phyloP scores from a whole-genome alignment of 352 stramenopile genomes.

The Globisporangium uncinulatum region DNA sequence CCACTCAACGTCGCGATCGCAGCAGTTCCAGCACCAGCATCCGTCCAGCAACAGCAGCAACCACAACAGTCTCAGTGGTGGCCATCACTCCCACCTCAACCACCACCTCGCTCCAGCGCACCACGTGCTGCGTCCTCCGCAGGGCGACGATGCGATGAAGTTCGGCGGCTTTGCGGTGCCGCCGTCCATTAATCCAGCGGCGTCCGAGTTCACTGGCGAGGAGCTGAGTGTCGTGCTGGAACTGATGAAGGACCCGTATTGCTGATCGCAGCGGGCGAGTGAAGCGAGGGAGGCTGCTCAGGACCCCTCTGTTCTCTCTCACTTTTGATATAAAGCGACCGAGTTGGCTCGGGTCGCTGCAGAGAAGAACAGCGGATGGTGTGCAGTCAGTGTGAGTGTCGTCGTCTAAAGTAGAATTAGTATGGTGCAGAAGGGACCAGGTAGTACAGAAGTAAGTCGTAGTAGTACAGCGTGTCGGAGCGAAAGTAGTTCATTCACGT shows the following conservation, averaged over 20 bases:
- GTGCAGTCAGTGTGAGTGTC: background rate
- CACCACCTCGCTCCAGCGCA: conserved; percentile 22
- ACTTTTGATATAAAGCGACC: conserved; percentile 12
- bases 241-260: conserved; percentile 78
- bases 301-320: background rate
- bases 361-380: background rate
- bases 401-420: background rate
- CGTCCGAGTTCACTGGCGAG: conserved; percentile 70
- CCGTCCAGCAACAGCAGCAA: conserved; percentile 1
- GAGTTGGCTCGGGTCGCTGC: background rate
- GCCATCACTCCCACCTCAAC: conserved; percentile 10
- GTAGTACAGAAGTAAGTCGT: too few relatives aligned
- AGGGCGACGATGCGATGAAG: conserved; percentile 40
- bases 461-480: too few relatives aligned
- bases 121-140: conserved; percentile 54
- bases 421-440: too few relatives aligned
- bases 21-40: conserved; percentile 1
- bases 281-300: background rate
- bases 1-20: conserved; percentile 11
- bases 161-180: conserved; percentile 43
- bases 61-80: conserved; percentile 13
- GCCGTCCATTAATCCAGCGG: conserved; percentile 58
- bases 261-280: conserved; percentile 1
- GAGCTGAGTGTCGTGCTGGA: conserved; percentile 74
- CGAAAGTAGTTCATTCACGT: too few relatives aligned